Base-by-base conservation (phyloP, 108 stramenopile species). In the Mediolabrus comicus region DNA sequence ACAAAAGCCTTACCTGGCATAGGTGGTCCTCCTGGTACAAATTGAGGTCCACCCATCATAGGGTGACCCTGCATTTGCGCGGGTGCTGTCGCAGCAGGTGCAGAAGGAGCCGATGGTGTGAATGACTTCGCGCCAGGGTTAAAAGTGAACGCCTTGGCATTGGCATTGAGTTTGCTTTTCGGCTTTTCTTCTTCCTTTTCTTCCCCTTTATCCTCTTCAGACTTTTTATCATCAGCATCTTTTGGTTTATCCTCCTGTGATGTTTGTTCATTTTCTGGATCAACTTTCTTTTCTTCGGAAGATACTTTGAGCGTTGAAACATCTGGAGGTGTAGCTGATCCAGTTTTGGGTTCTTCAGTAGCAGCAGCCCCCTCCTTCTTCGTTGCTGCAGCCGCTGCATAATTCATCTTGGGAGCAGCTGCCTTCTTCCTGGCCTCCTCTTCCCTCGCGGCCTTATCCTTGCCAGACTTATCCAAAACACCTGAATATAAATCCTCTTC, bases 401-500 rank as follows among this genome's bases (percentile, higher is more conserved):
- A 84, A 35, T 74, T 85, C 65, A 71, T 79, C 43, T 33, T 62
- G 49, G 53, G 25, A 35, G 33, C 59, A 29, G 16, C 35, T 12
- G 25, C 59, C 59, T 69, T 61, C 59, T 35, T 61, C 26, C 64
- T 27, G 25, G 71, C 58, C 14, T 53, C 55, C 12, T 43, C 55
- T 22, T 28, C 29, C 28, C 31, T 59, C 22, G 38, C 22, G 13
- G 84, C 36, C 79, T 71, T 67, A 74, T 81, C 74, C 73, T 84
- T 76, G 62, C 67, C 61, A 3, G 82, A 65, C 74, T 84, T 86
- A 26, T 77, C 82, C 64, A 92, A 65, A 17, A 95, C 93, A n/a
- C 90, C 90, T 29, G 90, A 92, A 57, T 95, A 91, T 58, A 76
- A 67, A 77, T 96, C 95, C 67, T 96, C 95, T 62, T 92, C 91